Percentiles rank a stretch among this genome's conserved stretches.
These are phyloP conservation scores for Strigomonas galati DNA, from an alignment of 208 protist genomes.

Conservation along the genomic window DNA sequence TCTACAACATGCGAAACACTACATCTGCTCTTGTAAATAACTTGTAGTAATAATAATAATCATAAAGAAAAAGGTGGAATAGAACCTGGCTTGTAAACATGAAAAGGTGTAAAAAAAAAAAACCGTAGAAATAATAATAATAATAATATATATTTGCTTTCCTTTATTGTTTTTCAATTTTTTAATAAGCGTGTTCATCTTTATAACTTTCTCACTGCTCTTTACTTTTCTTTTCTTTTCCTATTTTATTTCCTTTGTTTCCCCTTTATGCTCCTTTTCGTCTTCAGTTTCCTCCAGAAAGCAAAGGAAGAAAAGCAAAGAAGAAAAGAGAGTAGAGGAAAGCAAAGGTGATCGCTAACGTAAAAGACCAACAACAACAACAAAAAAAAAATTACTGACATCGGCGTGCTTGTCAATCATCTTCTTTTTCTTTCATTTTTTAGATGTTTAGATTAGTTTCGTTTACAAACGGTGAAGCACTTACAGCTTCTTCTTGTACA, in stretches of 20 bases:
- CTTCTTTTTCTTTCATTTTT: constrained; percentile 11
- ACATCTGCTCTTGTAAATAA: constrained; percentile 8
- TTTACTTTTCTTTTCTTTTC: constrained; percentile 9
- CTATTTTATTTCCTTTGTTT: neutral
- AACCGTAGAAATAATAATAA: constrained; percentile 2
- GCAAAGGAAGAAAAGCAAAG: neutral
- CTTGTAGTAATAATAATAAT: constrained; percentile 7
- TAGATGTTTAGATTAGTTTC: constrained; percentile 2
- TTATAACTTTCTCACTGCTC: neutral
- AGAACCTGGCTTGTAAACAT: neutral
- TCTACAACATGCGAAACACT: neutral
- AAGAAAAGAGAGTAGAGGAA: constrained; percentile 8
- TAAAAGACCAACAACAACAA: constrained; percentile 11
- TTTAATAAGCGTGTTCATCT: neutral
- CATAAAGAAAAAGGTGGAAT: constrained; percentile 11
- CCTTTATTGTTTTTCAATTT: neutral
- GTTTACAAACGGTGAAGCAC: constrained; percentile 4
- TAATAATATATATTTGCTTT: constrained; percentile 4
- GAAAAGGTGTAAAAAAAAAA: neutral
- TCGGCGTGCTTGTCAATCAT: neutral
- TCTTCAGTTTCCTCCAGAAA: constrained; percentile 1
- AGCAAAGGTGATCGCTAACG: neutral
- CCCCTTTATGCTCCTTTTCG: neutral
- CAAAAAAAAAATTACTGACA: constrained; percentile 1
- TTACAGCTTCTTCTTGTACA: constrained; percentile 7